Evolutionary conservation across 2,329 filamentous ascomycete species (phyloP), one percentile per base, ranked within the genome.

Genomic region (Penicillium sp.): DNA sequence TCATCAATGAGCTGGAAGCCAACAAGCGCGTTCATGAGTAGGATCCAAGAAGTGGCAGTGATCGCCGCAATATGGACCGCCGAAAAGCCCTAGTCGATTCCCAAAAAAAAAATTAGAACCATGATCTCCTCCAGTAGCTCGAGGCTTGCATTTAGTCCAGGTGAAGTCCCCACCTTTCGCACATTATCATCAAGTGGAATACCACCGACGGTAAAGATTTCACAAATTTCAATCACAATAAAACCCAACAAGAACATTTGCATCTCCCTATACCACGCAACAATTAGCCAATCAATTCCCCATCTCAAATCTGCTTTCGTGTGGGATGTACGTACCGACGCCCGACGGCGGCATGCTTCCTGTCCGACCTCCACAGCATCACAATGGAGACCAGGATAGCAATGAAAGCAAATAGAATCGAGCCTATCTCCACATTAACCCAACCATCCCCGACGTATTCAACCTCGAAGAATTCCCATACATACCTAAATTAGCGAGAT

Each of bases 1-100:
- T 99, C 95, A 69, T 99, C 95, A 49, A 98, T 83, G 24, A 98
- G 81, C 76, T 99, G 95, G 77, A 91, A 99, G 50, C 95, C 95
- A 50, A 99, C 92, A 4, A 96, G 81, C 4, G 92, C 93, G 73
- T 98, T 98, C 69, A 98, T 84, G 80, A 98, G 87, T 4, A 99
- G 85, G 37, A 97, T 88, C 94, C 94, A 99, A 53, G 88, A 86
- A 0, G 93, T 93, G 17, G 94, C 92, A 59, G 91, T 86, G 61
- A 99, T 96, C 67, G 93, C 87, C 63, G 92, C 95, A 61, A 99
- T 87, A 76, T 99, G 95, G 42, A 95, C 89, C 37, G 91, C 93
- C 15, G 91, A 91, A 75, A 99, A 99, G 9, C 86, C 92, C 91
- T 94, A 58, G 22, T 30, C 19, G 15, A 53, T 9, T 4, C 13